Percentiles rank a stretch among this genome's conserved stretches.
Evolutionary conservation across 2,329 filamentous ascomycete genomes (phyloP).

Genomic region (Calonectria hongkongensis): DNA sequence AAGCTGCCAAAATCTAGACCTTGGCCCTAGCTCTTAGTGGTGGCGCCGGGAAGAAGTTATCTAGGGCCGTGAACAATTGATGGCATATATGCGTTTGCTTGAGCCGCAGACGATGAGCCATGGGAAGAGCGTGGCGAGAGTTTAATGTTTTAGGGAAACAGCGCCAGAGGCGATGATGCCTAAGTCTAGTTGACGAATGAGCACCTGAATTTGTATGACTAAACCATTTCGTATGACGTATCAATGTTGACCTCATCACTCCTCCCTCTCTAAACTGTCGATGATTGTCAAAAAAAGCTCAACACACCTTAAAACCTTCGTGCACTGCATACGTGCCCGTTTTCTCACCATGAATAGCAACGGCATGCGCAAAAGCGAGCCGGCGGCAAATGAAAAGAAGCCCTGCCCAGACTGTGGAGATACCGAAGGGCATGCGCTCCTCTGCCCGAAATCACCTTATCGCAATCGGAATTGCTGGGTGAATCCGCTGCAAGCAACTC

Average conservation of each 20-base stretch:
- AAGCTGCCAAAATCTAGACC: neutral
- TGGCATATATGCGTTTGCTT: neutral
- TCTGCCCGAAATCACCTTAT: constrained; percentile 30
- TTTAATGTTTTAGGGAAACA: neutral
- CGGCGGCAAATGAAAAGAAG: neutral
- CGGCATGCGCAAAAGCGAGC: neutral
- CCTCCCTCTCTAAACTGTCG: neutral
- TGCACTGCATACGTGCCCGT: constrained; percentile 1
- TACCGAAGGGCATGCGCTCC: constrained; percentile 22
- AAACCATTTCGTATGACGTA: neutral
- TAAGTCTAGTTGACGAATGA: neutral
- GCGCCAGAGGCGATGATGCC: neutral
- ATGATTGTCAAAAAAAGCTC: constrained; percentile 14
- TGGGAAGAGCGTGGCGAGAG: neutral
- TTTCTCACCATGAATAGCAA: constrained; percentile 13
- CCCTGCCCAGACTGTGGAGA: constrained; percentile 28
- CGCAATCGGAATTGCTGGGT: constrained; percentile 33
- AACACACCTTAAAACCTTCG: neutral
- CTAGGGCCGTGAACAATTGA: neutral
- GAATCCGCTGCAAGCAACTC: constrained; percentile 3
- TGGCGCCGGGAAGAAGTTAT: neutral
- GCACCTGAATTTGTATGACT: constrained; percentile 9
- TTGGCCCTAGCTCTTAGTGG: neutral
- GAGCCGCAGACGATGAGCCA: too few relatives aligned
- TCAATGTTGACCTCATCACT: neutral